phyloP scores from a whole-genome alignment of 2,329 filamentous ascomycete genomes.

The Sporothrix brasiliensis region DNA sequence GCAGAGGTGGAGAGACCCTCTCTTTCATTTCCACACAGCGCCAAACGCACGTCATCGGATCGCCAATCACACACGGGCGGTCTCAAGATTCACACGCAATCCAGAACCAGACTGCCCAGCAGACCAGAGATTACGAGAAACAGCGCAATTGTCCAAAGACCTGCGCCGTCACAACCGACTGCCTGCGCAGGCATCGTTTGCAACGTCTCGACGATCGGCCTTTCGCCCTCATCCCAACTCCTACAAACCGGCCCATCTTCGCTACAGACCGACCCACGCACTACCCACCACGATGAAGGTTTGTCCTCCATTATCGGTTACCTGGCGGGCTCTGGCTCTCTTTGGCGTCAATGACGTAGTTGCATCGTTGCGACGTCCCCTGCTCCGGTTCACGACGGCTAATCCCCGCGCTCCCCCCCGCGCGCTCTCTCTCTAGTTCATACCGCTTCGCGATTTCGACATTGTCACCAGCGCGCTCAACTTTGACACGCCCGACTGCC shows the following conservation, averaged over 20 bases:
- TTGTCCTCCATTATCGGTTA: neutral
- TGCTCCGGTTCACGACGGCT: conserved; percentile 1
- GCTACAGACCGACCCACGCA: conserved; percentile 26
- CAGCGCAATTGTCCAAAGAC: neutral
- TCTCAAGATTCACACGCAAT: conserved; percentile 7
- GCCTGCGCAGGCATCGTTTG: neutral
- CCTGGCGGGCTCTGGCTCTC: neutral
- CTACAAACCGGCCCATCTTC: conserved; percentile 6
- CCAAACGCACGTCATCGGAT: conserved; percentile 30
- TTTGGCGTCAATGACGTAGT: conserved; percentile 26
- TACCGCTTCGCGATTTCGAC: conserved; percentile 89
- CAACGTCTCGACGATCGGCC: neutral
- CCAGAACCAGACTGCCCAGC: neutral
- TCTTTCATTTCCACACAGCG: neutral
- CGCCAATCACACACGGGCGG: conserved; percentile 23
- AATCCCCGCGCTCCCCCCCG: neutral
- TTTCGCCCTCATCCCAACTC: neutral
- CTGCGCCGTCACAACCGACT: neutral
- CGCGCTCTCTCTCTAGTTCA: conserved; percentile 64
- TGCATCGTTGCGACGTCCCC: neutral
- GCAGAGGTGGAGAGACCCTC: conserved; percentile 26
- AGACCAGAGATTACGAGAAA: conserved; percentile 18
- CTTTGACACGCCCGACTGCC: conserved; percentile 91
- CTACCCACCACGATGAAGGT: conserved; percentile 33
- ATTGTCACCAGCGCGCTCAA: conserved; percentile 90